phyloP scores from a whole-genome alignment of 1,284 basidiomycete species.

The Sanghuangporus weigelae region DNA sequence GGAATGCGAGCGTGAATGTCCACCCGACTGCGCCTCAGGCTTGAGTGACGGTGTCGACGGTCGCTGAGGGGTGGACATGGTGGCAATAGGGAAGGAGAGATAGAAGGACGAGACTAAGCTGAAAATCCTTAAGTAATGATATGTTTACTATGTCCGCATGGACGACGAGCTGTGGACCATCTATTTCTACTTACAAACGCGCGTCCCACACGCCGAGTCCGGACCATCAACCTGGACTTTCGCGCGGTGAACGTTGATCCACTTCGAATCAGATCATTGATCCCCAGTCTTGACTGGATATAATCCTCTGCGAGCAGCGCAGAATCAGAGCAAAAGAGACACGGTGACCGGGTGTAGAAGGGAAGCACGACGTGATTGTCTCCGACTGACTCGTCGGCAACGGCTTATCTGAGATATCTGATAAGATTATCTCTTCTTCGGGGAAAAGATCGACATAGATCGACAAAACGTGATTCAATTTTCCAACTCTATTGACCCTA shows the following conservation, averaged over 20 bases:
- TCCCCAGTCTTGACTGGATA: no score
- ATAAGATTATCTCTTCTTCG: not conserved
- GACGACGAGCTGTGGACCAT: not conserved
- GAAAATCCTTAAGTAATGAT: not conserved
- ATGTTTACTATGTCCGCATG: not conserved
- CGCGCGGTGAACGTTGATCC: no score
- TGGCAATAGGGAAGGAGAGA: not conserved
- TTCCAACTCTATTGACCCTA: not conserved
- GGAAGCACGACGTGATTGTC: not conserved
- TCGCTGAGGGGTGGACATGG: not conserved
- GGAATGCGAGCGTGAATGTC: slow-evolving; percentile 19
- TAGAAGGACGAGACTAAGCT: not conserved
- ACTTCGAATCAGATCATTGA: no score
- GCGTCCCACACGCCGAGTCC: no score
- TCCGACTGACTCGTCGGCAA: not conserved
- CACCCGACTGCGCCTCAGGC: not conserved
- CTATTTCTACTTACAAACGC: no score
- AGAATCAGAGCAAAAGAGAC: no score
- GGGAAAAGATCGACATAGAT: not conserved
- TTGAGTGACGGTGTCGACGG: not conserved
- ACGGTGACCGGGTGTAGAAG: not conserved
- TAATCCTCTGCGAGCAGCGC: no score
- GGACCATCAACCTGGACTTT: no score
- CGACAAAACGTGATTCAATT: not conserved
- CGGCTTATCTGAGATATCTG: not conserved